Conservation (phyloP, 768 basidiomycete species). For the Trametopsis cervina region DNA sequence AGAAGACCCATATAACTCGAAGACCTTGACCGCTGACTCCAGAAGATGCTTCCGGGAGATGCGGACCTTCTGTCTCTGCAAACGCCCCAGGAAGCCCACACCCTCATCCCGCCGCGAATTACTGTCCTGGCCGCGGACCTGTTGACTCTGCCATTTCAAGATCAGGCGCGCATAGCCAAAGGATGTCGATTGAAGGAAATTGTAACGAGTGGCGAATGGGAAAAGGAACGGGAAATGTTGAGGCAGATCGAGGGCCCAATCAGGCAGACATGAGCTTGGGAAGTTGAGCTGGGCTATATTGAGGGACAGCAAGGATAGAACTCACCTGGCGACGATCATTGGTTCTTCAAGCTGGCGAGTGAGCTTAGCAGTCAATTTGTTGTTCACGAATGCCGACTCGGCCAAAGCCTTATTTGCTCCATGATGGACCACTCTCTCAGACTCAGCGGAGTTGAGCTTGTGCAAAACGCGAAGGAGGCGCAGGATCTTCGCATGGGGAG, state of each 20-base stretch:
- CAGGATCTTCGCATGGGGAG: conserved; percentile 84
- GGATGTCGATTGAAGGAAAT: conserved; percentile 94
- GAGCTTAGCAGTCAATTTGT: conserved; percentile 97
- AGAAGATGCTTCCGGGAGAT: conserved; percentile 93
- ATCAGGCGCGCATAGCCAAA: conserved; percentile 97
- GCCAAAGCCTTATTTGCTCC: conserved; percentile 53
- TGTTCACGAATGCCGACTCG: conserved; percentile 90
- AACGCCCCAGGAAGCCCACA: conserved; percentile 84
- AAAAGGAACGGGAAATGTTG: conserved; percentile 98
- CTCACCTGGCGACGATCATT: conserved; percentile 95
- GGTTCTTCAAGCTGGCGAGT: conserved; percentile 95
- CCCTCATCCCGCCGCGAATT: conserved; percentile 82
- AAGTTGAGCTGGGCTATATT: conserved; percentile 6
- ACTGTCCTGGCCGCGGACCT: conserved; percentile 68
- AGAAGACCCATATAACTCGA: conserved; percentile 93
- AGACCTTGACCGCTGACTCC: conserved; percentile 93
- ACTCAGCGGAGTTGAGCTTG: conserved; percentile 70
- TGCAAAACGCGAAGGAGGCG: conserved; percentile 84
- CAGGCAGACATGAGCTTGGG: conserved; percentile 84
- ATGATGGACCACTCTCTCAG: conserved; percentile 47
- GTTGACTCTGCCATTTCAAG: conserved; percentile 87
- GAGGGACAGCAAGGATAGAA: neutral
- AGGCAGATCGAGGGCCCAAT: conserved; percentile 95
- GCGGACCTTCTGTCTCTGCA: conserved; percentile 93
- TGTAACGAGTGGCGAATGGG: conserved; percentile 96